Conservation (phyloP, 2,329 filamentous ascomycete genomes). For the Rutstroemia sp. region DNA sequence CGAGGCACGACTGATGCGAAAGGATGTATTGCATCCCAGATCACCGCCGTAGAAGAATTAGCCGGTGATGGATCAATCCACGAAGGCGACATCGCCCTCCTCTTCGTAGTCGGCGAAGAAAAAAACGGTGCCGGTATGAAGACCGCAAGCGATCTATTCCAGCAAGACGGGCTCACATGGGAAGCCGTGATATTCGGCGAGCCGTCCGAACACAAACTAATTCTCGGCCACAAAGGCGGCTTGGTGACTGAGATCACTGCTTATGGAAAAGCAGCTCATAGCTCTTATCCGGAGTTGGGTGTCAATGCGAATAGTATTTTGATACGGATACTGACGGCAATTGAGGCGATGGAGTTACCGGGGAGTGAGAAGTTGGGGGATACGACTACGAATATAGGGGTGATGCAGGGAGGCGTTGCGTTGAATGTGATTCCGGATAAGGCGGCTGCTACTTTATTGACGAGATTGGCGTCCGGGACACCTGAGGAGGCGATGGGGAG, state of each 20-base stretch:
- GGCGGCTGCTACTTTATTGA: not conserved
- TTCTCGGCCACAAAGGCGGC: conserved; percentile 83
- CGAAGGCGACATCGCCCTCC: conserved; percentile 44
- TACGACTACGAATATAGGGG: conserved; percentile 80
- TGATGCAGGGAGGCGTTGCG: conserved; percentile 71
- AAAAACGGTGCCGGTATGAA: conserved; percentile 77
- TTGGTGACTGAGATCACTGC: conserved; percentile 59
- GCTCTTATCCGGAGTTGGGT: conserved; percentile 84
- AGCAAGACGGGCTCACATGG: conserved; percentile 38
- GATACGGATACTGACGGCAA: conserved; percentile 55
- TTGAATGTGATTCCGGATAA: conserved; percentile 72
- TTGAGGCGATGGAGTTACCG: conserved; percentile 65
- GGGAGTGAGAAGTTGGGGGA: conserved; percentile 69
- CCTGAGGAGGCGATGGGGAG: not conserved
- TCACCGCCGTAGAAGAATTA: conserved; percentile 56
- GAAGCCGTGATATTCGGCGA: conserved; percentile 81
- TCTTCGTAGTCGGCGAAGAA: conserved; percentile 77
- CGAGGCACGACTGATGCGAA: conserved; percentile 68
- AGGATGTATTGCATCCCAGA: conserved; percentile 61
- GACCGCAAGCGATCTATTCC: conserved; percentile 36
- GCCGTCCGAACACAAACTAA: conserved; percentile 78
- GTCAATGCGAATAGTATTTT: conserved; percentile 76
- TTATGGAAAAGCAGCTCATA: conserved; percentile 71
- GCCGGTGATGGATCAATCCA: conserved; percentile 28
- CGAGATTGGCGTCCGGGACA: not conserved